Percentiles rank a stretch among this genome's conserved stretches.
phyloP scores from a whole-genome alignment of 208 protist species.

The Trypanosoma theileri region DNA sequence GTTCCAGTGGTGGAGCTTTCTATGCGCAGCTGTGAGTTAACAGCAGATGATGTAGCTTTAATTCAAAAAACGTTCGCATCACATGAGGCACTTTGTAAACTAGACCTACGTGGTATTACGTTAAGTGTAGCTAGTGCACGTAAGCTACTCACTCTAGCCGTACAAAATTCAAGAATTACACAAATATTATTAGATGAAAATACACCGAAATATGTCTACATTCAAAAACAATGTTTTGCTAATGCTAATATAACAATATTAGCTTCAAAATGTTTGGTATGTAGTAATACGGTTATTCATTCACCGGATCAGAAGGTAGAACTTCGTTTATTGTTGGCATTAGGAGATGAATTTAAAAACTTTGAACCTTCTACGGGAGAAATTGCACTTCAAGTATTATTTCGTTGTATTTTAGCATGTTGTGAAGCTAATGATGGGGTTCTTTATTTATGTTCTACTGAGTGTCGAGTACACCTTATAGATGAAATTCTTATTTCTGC shows the following conservation, averaged over 20 bases:
- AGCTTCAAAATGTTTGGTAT: slow-evolving; percentile 55
- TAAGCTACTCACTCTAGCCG: slow-evolving; percentile 54
- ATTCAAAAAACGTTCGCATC: slow-evolving; percentile 48
- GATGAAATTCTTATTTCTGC: slow-evolving; percentile 45
- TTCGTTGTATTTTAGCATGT: slow-evolving; percentile 49
- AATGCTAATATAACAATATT: slow-evolving; percentile 41
- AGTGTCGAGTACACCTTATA: slow-evolving; percentile 46
- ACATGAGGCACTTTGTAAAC: slow-evolving; percentile 64
- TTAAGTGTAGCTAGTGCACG: slow-evolving; percentile 54
- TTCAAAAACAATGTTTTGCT: slow-evolving; percentile 66
- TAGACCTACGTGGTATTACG: slow-evolving; percentile 71
- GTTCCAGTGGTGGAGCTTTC: slow-evolving; percentile 50
- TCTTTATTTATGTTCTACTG: slow-evolving; percentile 62
- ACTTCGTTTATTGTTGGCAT: slow-evolving; percentile 28
- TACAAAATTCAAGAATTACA: slow-evolving; percentile 53
- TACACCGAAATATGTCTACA: slow-evolving; percentile 62
- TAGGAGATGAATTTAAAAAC: slow-evolving; percentile 31
- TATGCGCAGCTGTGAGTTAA: slow-evolving; percentile 51
- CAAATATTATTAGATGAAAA: slow-evolving; percentile 59
- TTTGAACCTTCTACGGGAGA: slow-evolving; percentile 27
- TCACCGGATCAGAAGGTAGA: slow-evolving; percentile 23
- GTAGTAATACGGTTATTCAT: slow-evolving; percentile 34
- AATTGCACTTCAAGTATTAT: slow-evolving; percentile 46
- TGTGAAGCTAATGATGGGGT: slow-evolving; percentile 52
- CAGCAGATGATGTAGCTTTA: slow-evolving; percentile 44